Conservation (phyloP, 352 stramenopile species). For the Phytophthora brassicae region DNA sequence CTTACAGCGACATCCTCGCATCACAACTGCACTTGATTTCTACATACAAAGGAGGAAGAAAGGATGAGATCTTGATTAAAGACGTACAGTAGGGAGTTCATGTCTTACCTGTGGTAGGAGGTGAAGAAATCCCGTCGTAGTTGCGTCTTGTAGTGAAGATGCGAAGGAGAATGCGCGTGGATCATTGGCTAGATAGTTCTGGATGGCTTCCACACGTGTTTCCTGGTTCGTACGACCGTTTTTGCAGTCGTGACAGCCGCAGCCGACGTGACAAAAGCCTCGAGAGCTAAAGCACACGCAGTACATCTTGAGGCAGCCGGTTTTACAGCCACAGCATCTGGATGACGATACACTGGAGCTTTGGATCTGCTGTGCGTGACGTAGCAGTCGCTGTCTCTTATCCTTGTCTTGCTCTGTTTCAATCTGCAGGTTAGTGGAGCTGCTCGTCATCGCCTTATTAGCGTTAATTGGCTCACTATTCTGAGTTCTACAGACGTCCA, state of each 20-base stretch:
- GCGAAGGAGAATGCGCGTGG: constrained; percentile 76
- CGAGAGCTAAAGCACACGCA: constrained; percentile 83
- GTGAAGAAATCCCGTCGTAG: constrained; percentile 57
- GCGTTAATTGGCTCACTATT: background rate
- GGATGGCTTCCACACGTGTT: constrained; percentile 76
- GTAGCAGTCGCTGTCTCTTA: constrained; percentile 47
- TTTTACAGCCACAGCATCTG: constrained; percentile 85
- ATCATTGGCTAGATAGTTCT: constrained; percentile 75
- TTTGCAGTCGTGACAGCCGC: constrained; percentile 73
- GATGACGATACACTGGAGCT: constrained; percentile 68
- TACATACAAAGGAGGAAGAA: constrained; percentile 4
- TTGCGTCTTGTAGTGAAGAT: constrained; percentile 31
- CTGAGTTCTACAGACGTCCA: constrained; percentile 15
- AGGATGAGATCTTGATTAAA: constrained; percentile 2
- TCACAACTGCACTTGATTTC: constrained; percentile 75
- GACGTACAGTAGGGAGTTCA: too few species aligned
- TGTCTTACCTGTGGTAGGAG: constrained; percentile 57
- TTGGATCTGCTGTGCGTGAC: constrained; percentile 72
- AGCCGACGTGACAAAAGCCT: constrained; percentile 76
- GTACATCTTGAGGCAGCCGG: constrained; percentile 86
- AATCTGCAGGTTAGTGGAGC: constrained; percentile 19
- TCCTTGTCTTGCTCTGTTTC: constrained; percentile 39
- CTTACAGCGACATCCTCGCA: constrained; percentile 95
- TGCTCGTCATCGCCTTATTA: constrained; percentile 1
- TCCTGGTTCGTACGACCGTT: constrained; percentile 57